These are phyloP conservation scores for Noccaea bulbosa DNA, from an alignment of 345 rosid species.

Conservation along the genomic window DNA sequence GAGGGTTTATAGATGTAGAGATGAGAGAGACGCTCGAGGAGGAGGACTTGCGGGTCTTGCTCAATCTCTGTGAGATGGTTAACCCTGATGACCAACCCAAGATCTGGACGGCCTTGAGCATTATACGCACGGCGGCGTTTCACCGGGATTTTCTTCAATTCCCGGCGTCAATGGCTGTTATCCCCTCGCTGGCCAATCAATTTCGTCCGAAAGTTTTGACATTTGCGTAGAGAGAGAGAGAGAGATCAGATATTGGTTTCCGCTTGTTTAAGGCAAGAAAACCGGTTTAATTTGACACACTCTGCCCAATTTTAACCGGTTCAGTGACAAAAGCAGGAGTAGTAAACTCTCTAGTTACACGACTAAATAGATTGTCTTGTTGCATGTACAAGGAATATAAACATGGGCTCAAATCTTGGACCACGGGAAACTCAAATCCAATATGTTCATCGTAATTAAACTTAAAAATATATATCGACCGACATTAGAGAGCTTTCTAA, in stretches of 20 bases:
- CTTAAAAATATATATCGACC: constrained; percentile 24
- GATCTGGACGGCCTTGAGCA: constrained; percentile 79
- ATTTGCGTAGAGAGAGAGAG: constrained; percentile 27
- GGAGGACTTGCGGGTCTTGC: constrained; percentile 50
- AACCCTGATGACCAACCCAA: constrained; percentile 61
- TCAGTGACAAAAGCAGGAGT: not conserved
- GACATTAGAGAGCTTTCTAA: constrained; percentile 19
- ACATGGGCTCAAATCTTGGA: constrained; percentile 18
- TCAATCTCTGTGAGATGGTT: constrained; percentile 55
- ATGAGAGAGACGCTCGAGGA: constrained; percentile 40
- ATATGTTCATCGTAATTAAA: constrained; percentile 13
- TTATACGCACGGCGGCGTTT: constrained; percentile 29
- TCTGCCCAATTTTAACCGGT: constrained; percentile 13
- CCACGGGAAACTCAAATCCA: constrained; percentile 21
- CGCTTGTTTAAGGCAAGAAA: not conserved
- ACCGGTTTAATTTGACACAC: constrained; percentile 8
- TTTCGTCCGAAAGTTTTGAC: constrained; percentile 1
- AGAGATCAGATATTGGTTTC: constrained; percentile 17
- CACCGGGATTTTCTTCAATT: constrained; percentile 20
- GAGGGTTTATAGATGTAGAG: constrained; percentile 40
- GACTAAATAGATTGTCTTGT: constrained; percentile 8
- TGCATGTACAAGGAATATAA: constrained; percentile 21
- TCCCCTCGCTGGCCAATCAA: constrained; percentile 17
- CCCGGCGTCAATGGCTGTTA: constrained; percentile 18
- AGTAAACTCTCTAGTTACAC: constrained; percentile 12